Evolutionary conservation across 441 rosid species (phyloP), one percentile per base, ranked within the genome.

Genomic region (Macaranga tanarius): DNA sequence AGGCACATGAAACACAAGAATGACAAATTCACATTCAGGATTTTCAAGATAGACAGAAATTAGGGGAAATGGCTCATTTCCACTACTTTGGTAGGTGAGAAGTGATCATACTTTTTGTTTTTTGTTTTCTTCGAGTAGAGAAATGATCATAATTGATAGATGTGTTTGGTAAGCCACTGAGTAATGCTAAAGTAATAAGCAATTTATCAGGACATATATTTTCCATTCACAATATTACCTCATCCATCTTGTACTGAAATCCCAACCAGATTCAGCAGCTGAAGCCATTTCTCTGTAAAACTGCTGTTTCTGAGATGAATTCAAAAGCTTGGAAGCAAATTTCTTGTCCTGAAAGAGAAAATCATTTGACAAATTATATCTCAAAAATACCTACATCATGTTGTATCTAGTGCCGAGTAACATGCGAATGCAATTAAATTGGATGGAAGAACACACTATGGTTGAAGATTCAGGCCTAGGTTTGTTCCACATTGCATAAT

Each of bases 201-300:
- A 19, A 42, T 73, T 20, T 60, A 26, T 16, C n/a, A n/a, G 9
- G 45, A 7, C 15, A 44, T 11, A 4, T n/a, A 38, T 42, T 26
- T 58, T 15, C 47, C 2, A n/a, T 13, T 26, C 26, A 50, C 4
- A 57, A 50, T n/a, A 11, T 61, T 62, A 91, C 96, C 95, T 90
- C 98, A 93, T 93, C 99, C 97, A 95, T 79, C 96, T 86, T 34
- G 92, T 80, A 78, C 94, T 89, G 74, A 95, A 93, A 81, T 92
- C 99, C 84, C 88, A 86, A 65, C 99, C 99, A 17, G 97, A 83
- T 87, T 91, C 99, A 76, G 97, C 98, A 70, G 89, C 64, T 0
- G 97, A 82, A 40, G 97, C 97, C 71, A 92, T 0, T 48, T 93
- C 88, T 17, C 85, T 75, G 75, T 84, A 90, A 69, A 90, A 83